These are phyloP conservation scores for Xylariaceae sp. DNA, from an alignment of 2,329 filamentous ascomycete genomes.

Conservation along the genomic window DNA sequence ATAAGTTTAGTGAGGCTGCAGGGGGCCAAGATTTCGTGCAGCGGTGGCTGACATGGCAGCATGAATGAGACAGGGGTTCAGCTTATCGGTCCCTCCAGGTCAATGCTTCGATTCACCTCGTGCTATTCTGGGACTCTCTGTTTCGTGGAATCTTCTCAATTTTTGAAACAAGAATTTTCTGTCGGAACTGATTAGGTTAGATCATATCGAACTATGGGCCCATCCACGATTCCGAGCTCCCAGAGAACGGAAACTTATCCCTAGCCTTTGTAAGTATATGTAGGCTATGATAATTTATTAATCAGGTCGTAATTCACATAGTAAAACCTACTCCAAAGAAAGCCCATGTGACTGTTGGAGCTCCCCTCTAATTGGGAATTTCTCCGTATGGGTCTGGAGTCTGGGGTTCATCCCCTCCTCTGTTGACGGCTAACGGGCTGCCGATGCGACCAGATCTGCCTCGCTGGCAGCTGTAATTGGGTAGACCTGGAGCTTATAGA, in stretches of 20 bases:
- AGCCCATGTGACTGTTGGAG: neutral
- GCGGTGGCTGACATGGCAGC: slow-evolving; percentile 19
- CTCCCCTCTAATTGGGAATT: slow-evolving; percentile 2
- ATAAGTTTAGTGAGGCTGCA: slow-evolving; percentile 34
- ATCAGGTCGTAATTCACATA: neutral
- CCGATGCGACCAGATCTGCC: slow-evolving; percentile 27
- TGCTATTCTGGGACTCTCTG: slow-evolving; percentile 18
- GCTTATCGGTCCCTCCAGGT: slow-evolving; percentile 20
- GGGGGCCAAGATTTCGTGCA: slow-evolving; percentile 32
- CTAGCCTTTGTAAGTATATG: neutral
- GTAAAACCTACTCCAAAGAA: neutral
- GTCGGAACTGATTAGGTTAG: slow-evolving; percentile 4
- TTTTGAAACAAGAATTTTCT: too few species aligned
- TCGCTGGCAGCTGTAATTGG: slow-evolving; percentile 22
- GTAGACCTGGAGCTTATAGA: slow-evolving; percentile 23
- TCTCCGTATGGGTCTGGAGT: slow-evolving; percentile 13
- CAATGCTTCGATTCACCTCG: slow-evolving; percentile 20
- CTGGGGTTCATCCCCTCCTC: slow-evolving; percentile 4
- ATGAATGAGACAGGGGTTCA: slow-evolving; percentile 15
- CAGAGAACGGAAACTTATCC: neutral
- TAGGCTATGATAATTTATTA: neutral
- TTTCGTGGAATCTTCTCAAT: slow-evolving; percentile 19
- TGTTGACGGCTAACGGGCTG: slow-evolving; percentile 25
- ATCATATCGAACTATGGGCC: neutral
- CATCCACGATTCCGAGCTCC: neutral